Evolutionary conservation across 176 grass and related monocot species (phyloP), one percentile per base, ranked within the genome.

Genomic region (Alloteropsis semialata): DNA sequence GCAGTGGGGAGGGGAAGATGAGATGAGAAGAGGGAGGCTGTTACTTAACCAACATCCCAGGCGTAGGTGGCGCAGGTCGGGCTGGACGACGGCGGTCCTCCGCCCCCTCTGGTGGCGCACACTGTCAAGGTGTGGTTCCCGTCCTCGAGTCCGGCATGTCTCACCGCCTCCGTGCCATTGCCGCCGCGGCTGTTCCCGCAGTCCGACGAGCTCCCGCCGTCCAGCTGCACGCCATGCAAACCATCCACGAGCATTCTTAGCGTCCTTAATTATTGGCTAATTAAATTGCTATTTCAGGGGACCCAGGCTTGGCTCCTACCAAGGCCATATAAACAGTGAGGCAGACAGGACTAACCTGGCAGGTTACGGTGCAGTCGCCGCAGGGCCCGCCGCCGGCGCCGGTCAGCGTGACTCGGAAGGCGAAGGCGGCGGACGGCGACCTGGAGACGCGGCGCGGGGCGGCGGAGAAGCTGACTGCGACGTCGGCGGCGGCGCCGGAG

Each of bases 41-140:
- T 84, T 83, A 85, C 88, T 88, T 81, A 87, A 98, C 96, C 96
- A 71, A 95, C 88, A 85, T 65, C 87, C 96, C 96, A 98, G 24
- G 86, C 80, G 84, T 95, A 93, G 66, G 69, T 90, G 78, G 82
- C 87, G 80, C 92, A 98, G 79, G 49, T 43, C 22, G 78, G 48
- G 49, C 62, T 9, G 3, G 28, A 14, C 21, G 59, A 61, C 3
- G 58, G 38, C 21, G n/a, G 13, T 33, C 28, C 27, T 50, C 22
- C 5, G 70, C 62, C 48, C 36, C 75, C 53, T 65, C 53, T 66
- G 27, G 70, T 88, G 17, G 87, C 72, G 54, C 96, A 98, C 75
- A 76, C 89, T 0, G 77, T 70, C 12, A 98, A 85, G 25, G 72
- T 86, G 85, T 98, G 92, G 81, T 84, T 81, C 44, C 96, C 96